These are phyloP conservation scores for Verticillium longisporum DNA, from an alignment of 2,329 filamentous ascomycete genomes.

Conservation along the genomic window DNA sequence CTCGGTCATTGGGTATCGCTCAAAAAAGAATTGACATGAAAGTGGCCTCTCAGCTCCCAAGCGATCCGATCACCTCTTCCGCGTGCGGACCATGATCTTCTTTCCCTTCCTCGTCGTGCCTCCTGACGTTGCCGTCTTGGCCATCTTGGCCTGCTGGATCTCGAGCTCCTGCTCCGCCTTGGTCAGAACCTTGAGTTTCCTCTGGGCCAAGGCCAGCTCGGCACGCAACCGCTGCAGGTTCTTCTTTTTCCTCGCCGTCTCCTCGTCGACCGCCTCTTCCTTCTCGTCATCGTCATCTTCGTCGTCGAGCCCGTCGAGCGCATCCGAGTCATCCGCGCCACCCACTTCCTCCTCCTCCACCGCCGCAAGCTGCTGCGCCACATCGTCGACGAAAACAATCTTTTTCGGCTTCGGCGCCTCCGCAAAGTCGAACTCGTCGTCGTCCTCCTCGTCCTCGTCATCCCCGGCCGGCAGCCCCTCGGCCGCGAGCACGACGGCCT, in stretches of 20 bases:
- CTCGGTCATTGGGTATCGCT: not conserved
- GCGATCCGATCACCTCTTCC: conserved; percentile 41
- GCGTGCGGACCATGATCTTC: conserved; percentile 55
- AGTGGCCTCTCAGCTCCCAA: not conserved
- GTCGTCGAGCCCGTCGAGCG: conserved; percentile 15
- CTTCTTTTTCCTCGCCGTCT: conserved; percentile 32
- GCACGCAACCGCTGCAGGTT: conserved; percentile 36
- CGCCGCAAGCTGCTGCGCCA: conserved; percentile 25
- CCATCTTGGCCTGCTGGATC: conserved; percentile 55
- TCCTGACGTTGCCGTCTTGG: conserved; percentile 55
- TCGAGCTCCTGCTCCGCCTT: conserved; percentile 51
- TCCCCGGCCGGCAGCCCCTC: conserved; percentile 26
- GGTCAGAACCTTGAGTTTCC: conserved; percentile 48
- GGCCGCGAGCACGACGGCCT: conserved; percentile 41
- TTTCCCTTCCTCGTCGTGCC: conserved; percentile 53
- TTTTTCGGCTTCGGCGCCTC: conserved; percentile 33
- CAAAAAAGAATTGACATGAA: not conserved
- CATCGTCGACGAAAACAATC: conserved; percentile 44
- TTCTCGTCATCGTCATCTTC: conserved; percentile 15
- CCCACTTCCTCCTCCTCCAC: conserved; percentile 17
- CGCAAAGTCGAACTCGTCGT: conserved; percentile 17
- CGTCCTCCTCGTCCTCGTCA: conserved; percentile 23
- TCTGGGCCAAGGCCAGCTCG: conserved; percentile 42
- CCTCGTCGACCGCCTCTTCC: conserved; percentile 18
- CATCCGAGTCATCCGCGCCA: conserved; percentile 12